Evolutionary conservation across 2,329 filamentous ascomycete genomes (phyloP), one percentile per base, ranked within the genome.

Genomic region (Grosmannia penicillata): DNA sequence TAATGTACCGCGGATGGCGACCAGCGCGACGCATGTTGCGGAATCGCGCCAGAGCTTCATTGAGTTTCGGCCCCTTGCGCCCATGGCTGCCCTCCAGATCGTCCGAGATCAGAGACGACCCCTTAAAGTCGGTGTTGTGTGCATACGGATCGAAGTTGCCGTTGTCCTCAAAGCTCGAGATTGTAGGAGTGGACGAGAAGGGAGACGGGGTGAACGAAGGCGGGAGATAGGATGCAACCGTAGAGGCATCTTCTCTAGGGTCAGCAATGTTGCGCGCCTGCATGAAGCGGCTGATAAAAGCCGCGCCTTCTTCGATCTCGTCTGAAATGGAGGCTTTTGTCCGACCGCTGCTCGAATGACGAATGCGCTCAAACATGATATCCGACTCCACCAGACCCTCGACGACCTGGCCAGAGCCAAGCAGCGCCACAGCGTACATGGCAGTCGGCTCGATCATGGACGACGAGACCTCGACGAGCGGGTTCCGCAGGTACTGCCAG

Each of bases 1-100:
- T 94, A 57, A 94, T 91, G 63, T 96, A 96, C 43, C 89, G 78
- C 37, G 89, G 86, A 56, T 95, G 86, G 53, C 86, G 79, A 45
- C 89, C 87, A 52, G 83, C 75, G 42, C 87, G 84, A 46, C 91
- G 86, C 66, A 95, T 94, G 61, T 93, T 94, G 56, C 79, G 82
- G 61, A 96, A 84, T 49, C 85, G 81, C 46, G 68, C 70, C 45
- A 96, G 63, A 26, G 86, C 84, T 47, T 94, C 85, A 46, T 79
- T 79, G 43, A 95, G 67, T 47, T 80, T 76, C 37, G 77, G 72
- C 18, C 77, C 78, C 47, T 78, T 75, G 42, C 81, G 77, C 36
- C 80, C 81, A 50, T 78, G 77, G 28, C 74, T 71, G 51, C 80
- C 83, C 62, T 96, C 89, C 18, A 96, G 72, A 48, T 91, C 74